Conservation (phyloP, 2,329 filamentous ascomycete genomes). For the Alternaria atra region DNA sequence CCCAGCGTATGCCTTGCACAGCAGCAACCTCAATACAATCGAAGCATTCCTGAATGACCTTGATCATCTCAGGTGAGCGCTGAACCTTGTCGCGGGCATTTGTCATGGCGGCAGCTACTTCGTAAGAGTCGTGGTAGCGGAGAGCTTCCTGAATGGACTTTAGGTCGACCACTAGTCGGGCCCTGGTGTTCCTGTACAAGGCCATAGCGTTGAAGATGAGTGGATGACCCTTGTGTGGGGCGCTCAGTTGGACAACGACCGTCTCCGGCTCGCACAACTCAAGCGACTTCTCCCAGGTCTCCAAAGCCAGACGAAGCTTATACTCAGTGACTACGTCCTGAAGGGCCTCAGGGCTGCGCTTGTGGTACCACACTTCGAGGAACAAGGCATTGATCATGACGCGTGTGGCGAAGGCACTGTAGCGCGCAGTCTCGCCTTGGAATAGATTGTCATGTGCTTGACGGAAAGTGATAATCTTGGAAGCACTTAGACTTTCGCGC, state of each 20-base stretch:
- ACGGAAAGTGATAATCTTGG: conserved; percentile 84
- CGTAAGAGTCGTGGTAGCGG: conserved; percentile 95
- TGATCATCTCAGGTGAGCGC: conserved; percentile 96
- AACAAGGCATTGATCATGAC: conserved; percentile 99
- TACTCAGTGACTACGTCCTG: conserved; percentile 98
- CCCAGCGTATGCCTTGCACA: conserved; percentile 93
- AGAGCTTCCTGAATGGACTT: conserved; percentile 96
- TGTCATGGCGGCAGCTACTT: conserved; percentile 96
- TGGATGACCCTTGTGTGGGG: conserved; percentile 94
- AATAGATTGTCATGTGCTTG: conserved; percentile 95
- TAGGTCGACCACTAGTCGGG: conserved; percentile 90
- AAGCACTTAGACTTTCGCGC: conserved; percentile 77
- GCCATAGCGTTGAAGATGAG: conserved; percentile 98
- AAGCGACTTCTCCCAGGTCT: conserved; percentile 98
- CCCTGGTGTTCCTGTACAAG: conserved; percentile 92
- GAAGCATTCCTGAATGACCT: conserved; percentile 97
- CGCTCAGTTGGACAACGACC: conserved; percentile 86
- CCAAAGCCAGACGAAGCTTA: conserved; percentile 91
- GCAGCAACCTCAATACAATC: conserved; percentile 97
- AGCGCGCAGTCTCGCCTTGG: conserved; percentile 87
- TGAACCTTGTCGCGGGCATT: conserved; percentile 92
- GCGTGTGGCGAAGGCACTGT: conserved; percentile 95
- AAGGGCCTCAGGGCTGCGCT: conserved; percentile 95
- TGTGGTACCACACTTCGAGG: conserved; percentile 98
- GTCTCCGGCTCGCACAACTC: conserved; percentile 92